Evolutionary conservation across 768 basidiomycete species (phyloP).

Genomic region (Paxillus ammoniavirescens): DNA sequence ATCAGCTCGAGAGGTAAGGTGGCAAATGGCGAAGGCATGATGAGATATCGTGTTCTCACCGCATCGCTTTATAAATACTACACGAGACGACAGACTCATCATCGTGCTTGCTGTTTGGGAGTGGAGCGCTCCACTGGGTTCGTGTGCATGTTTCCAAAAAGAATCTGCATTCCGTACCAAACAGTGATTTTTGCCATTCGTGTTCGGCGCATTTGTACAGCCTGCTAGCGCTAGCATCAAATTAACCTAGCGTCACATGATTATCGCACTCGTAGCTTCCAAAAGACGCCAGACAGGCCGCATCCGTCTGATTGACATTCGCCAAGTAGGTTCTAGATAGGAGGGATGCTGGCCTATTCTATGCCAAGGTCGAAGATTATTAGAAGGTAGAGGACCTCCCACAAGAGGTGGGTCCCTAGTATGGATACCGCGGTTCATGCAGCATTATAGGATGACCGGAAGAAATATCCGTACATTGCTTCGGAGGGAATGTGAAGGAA

Average conservation of each 20-base stretch:
- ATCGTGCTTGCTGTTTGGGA: neutral
- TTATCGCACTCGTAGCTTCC: neutral
- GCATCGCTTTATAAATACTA: neutral
- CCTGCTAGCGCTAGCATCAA: neutral
- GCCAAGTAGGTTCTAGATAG: neutral
- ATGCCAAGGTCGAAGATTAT: neutral
- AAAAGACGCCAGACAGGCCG: neutral
- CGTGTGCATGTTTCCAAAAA: too few relatives aligned
- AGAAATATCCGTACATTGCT: neutral
- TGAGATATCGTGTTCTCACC: neutral
- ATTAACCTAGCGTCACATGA: too few relatives aligned
- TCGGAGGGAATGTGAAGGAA: too few relatives aligned
- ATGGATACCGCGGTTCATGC: neutral
- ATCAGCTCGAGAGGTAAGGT: slow-evolving; percentile 35
- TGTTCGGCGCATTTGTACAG: neutral
- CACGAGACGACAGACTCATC: neutral
- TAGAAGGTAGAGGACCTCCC: neutral
- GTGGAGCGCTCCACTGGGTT: too few relatives aligned
- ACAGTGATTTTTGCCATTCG: too few relatives aligned
- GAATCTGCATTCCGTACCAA: too few relatives aligned
- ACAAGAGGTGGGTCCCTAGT: neutral
- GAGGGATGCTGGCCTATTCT: neutral
- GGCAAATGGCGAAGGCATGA: slow-evolving; percentile 9
- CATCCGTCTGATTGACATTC: neutral
- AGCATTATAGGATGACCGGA: neutral